phyloP scores from a whole-genome alignment of 2,329 filamentous ascomycete genomes.

The Xylaria arbuscula region DNA sequence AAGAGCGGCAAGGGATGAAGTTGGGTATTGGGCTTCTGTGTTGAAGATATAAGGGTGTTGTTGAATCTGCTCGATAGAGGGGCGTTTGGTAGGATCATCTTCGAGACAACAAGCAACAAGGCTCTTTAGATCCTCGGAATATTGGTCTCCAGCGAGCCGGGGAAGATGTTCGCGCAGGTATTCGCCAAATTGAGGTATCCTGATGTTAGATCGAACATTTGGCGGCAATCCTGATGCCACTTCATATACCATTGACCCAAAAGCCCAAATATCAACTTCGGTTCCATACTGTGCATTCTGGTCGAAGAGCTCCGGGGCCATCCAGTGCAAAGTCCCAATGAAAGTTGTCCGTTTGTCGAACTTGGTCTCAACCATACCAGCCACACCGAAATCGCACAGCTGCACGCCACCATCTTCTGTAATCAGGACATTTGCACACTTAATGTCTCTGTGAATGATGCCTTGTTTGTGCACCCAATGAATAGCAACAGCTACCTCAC shows the following conservation, averaged over 20 bases:
- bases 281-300: conserved; percentile 73
- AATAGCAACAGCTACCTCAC: conserved; percentile 74
- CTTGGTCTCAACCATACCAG: conserved; percentile 79
- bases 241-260: conserved; percentile 83
- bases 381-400: conserved; percentile 86
- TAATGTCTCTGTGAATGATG: conserved; percentile 78
- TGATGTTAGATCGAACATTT: conserved; percentile 68
- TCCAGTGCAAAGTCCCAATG: conserved; percentile 86
- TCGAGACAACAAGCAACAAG: conserved; percentile 80
- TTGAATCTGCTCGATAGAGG: conserved; percentile 75
- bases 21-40: conserved; percentile 72
- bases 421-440: conserved; percentile 83
- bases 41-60: conserved; percentile 75
- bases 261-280: conserved; percentile 86
- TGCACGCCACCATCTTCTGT: conserved; percentile 82
- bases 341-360: conserved; percentile 82
- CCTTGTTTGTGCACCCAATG: conserved; percentile 75
- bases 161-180: conserved; percentile 72
- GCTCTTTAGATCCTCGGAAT: conserved; percentile 74
- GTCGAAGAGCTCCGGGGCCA: conserved; percentile 83
- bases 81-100: conserved; percentile 74
- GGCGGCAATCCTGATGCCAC: conserved; percentile 83
- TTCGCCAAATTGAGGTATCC: conserved; percentile 63
- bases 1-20: conserved; percentile 70
- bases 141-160: conserved; percentile 75